phyloP scores from a whole-genome alignment of 1,284 basidiomycete species.

The Microbotryum intermedium region DNA sequence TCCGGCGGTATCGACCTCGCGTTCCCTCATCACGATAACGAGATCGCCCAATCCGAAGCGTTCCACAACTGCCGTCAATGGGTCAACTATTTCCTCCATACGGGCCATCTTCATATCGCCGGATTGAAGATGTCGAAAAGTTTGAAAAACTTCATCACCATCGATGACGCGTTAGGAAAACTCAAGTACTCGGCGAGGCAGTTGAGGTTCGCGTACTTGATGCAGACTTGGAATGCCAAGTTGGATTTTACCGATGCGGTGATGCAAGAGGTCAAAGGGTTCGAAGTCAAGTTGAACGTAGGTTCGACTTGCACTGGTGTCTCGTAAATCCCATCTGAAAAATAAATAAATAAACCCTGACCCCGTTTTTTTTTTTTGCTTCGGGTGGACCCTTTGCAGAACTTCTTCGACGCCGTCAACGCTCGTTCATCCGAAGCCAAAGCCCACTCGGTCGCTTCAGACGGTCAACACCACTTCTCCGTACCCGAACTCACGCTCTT shows the following conservation, averaged over 20 bases:
- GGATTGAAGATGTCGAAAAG: slow-evolving; percentile 99
- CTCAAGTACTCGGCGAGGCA: slow-evolving; percentile 77
- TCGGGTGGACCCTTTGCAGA: slow-evolving; percentile 57
- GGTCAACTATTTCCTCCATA: slow-evolving; percentile 99
- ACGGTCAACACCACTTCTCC: slow-evolving; percentile 46
- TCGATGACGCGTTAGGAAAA: slow-evolving; percentile 77
- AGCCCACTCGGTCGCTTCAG: slow-evolving; percentile 35
- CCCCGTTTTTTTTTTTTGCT: not conserved
- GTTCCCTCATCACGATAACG: slow-evolving; percentile 99
- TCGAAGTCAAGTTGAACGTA: slow-evolving; percentile 82
- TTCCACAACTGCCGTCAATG: slow-evolving; percentile 87
- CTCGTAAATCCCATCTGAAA: too few relatives aligned
- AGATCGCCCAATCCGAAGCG: slow-evolving; percentile 95
- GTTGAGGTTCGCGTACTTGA: slow-evolving; percentile 85
- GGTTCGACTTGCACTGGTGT: slow-evolving; percentile 34
- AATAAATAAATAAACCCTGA: too few relatives aligned
- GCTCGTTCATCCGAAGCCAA: slow-evolving; percentile 53
- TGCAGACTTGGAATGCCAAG: slow-evolving; percentile 83
- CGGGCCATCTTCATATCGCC: slow-evolving; percentile 96
- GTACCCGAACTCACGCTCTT: slow-evolving; percentile 41
- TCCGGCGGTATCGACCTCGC: slow-evolving; percentile 94
- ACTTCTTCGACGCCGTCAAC: slow-evolving; percentile 85
- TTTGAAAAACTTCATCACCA: slow-evolving; percentile 98
- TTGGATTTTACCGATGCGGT: slow-evolving; percentile 90
- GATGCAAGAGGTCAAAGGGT: slow-evolving; percentile 73